phyloP scores from a whole-genome alignment of 2,329 filamentous ascomycete genomes.

The Orbilia ellipsospora region DNA sequence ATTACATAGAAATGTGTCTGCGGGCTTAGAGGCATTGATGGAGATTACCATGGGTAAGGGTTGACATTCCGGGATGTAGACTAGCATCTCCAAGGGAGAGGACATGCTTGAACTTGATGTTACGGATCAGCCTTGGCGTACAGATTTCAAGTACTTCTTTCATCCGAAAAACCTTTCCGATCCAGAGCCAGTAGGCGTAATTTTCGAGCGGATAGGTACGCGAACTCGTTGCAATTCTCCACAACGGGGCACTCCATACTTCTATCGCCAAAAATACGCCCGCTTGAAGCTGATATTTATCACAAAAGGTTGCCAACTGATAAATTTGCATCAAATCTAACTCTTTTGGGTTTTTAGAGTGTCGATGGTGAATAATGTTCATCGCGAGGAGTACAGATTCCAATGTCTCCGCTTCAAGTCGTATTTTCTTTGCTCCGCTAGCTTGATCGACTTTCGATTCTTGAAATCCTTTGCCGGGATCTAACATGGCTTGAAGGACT shows the following conservation, averaged over 20 bases:
- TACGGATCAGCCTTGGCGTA: background rate
- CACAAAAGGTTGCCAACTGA: slow-evolving; percentile 3
- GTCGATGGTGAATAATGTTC: slow-evolving; percentile 9
- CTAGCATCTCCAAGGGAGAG: background rate
- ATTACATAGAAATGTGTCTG: no score
- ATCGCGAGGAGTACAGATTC: background rate
- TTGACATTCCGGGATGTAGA: background rate
- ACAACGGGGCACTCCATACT: background rate
- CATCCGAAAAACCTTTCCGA: slow-evolving; percentile 1
- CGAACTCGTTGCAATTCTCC: background rate
- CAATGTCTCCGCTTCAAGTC: background rate
- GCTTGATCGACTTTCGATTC: background rate
- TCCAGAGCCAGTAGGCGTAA: background rate
- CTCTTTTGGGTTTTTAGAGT: background rate
- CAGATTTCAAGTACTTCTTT: background rate
- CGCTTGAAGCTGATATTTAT: slow-evolving; percentile 4
- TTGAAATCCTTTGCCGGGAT: background rate
- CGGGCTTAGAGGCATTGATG: no score
- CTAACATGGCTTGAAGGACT: slow-evolving; percentile 7
- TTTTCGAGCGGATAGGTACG: background rate
- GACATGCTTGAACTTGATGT: background rate
- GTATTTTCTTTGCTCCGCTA: background rate
- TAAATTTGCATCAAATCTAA: background rate
- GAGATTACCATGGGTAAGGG: background rate
- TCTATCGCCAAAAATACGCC: background rate